Evolutionary conservation across 228 moss, liverwort and hornwort genomes (phyloP).

Genomic region (Sphagnum magellanicum): DNA sequence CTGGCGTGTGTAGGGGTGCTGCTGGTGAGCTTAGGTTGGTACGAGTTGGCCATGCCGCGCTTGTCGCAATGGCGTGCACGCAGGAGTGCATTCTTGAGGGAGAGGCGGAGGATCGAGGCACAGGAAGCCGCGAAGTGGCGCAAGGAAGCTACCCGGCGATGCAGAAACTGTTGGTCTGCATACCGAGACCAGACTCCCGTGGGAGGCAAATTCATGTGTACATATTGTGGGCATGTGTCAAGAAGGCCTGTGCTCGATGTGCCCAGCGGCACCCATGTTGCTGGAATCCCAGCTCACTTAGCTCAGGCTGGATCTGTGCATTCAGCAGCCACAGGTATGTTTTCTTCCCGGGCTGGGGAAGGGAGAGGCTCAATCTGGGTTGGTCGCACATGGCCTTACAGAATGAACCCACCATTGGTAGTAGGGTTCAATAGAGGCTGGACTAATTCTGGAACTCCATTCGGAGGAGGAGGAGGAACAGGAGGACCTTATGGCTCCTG

Average conservation of each 20-base stretch:
- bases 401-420: slow-evolving; percentile 21
- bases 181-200: slow-evolving; percentile 75
- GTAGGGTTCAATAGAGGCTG: slow-evolving; percentile 45
- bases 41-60: slow-evolving; percentile 82
- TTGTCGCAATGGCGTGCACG: slow-evolving; percentile 61
- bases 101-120: slow-evolving; percentile 66
- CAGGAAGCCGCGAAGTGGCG: slow-evolving; percentile 89
- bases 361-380: slow-evolving; percentile 54
- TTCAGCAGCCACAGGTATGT: slow-evolving; percentile 27
- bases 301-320: slow-evolving; percentile 22
- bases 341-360: slow-evolving; percentile 31
- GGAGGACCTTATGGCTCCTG: slow-evolving; percentile 14
- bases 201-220: slow-evolving; percentile 81
- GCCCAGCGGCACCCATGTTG: slow-evolving; percentile 35
- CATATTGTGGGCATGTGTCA: slow-evolving; percentile 77
- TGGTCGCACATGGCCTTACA: slow-evolving; percentile 63
- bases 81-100: slow-evolving; percentile 54
- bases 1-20: slow-evolving; percentile 80
- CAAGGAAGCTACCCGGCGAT: slow-evolving; percentile 74
- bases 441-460: slow-evolving; percentile 26
- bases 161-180: slow-evolving; percentile 70
- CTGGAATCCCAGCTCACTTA: slow-evolving; percentile 27
- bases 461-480: background rate
- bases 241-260: slow-evolving; percentile 70
- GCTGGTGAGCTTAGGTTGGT: slow-evolving; percentile 78